Conservation (phyloP, 1,139 yeast species). For the Hyphopichia fennica region DNA sequence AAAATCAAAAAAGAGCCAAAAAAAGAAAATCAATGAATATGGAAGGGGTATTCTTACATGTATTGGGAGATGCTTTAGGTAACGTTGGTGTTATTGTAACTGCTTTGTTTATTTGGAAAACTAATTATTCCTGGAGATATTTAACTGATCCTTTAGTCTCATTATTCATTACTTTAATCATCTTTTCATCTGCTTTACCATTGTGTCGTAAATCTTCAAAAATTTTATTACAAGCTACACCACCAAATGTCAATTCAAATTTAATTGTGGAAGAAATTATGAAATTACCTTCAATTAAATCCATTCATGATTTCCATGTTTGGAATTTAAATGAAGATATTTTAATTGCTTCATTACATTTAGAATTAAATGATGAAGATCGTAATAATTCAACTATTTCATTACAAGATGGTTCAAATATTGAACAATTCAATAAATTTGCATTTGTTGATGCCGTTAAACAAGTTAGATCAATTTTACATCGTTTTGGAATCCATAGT, state of each 20-base stretch:
- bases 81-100: conserved; percentile 90
- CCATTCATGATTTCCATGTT: conserved; percentile 92
- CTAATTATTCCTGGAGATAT: conserved; percentile 83
- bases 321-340: conserved; percentile 94
- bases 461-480: conserved; percentile 76
- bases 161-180: conserved; percentile 79
- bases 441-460: conserved; percentile 72
- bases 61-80: conserved; percentile 93
- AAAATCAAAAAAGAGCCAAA: conserved; percentile 16
- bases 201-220: conserved; percentile 84
- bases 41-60: conserved; percentile 97
- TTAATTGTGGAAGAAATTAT: conserved; percentile 68
- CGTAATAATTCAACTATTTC: neutral
- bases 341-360: conserved; percentile 85
- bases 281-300: conserved; percentile 68
- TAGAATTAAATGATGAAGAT: conserved; percentile 50
- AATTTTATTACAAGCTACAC: conserved; percentile 90
- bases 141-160: conserved; percentile 88
- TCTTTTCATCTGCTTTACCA: conserved; percentile 89
- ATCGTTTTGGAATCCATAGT: conserved; percentile 83
- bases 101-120: conserved; percentile 91
- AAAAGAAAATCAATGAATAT: conserved; percentile 74
- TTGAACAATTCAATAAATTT: conserved; percentile 31
- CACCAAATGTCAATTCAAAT: conserved; percentile 75
- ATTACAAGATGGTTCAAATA: conserved; percentile 15